Evolutionary conservation across 768 basidiomycete genomes (phyloP).

Genomic region (Russula griseocarnosa): DNA sequence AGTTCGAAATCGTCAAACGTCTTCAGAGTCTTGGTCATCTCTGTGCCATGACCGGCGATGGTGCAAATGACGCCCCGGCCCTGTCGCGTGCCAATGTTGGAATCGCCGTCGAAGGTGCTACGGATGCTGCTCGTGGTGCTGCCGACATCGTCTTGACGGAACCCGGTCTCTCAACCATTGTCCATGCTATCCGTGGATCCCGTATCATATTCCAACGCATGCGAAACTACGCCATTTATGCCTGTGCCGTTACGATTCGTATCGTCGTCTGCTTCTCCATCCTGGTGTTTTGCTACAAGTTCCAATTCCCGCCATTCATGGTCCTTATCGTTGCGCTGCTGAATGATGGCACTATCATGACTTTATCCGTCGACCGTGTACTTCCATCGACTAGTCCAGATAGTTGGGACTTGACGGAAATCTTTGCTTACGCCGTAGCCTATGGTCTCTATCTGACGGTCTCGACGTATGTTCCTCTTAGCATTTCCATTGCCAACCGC

Average conservation of each 20-base stretch:
- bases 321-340: constrained; percentile 94
- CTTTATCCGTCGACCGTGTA: constrained; percentile 92
- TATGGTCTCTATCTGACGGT: constrained; percentile 92
- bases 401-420: constrained; percentile 94
- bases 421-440: constrained; percentile 91
- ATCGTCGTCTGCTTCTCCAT: constrained; percentile 97
- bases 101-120: constrained; percentile 99
- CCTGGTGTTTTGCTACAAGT: constrained; percentile 92
- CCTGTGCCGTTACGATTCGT: constrained; percentile 95
- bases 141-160: constrained; percentile 98
- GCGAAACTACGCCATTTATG: constrained; percentile 98
- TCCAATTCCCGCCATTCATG: constrained; percentile 99
- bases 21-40: constrained; percentile 94
- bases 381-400: constrained; percentile 90
- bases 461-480: constrained; percentile 65
- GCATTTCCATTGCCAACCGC: constrained; percentile 10
- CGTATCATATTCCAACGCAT: constrained; percentile 99
- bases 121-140: constrained; percentile 96
- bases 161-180: constrained; percentile 97
- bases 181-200: constrained; percentile 96
- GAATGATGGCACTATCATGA: constrained; percentile 99
- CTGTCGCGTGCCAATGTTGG: constrained; percentile 98
- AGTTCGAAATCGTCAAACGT: constrained; percentile 99
- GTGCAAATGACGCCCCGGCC: constrained; percentile 98
- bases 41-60: constrained; percentile 99